Evolutionary conservation across 2,329 filamentous ascomycete species (phyloP).

Genomic region (Pseudogymnoascus sp.): DNA sequence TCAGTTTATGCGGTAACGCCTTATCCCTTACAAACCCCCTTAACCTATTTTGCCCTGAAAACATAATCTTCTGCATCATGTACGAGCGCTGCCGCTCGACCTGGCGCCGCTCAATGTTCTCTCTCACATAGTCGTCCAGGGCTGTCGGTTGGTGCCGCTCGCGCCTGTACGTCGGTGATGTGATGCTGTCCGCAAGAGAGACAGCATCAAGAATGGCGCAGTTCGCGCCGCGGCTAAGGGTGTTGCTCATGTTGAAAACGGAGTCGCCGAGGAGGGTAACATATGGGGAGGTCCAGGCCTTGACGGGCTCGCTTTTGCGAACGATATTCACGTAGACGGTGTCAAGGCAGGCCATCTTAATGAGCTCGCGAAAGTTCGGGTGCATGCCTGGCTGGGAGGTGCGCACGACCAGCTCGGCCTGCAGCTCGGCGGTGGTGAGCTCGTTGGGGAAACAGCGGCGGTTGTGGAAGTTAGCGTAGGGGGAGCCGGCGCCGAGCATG

Average conservation of each 20-base stretch:
- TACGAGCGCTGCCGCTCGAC: slow-evolving; percentile 21
- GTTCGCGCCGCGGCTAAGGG: slow-evolving; percentile 25
- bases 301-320: slow-evolving; percentile 20
- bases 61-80: slow-evolving; percentile 24
- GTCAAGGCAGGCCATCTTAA: slow-evolving; percentile 19
- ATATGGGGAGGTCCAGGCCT: slow-evolving; percentile 19
- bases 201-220: slow-evolving; percentile 25
- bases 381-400: slow-evolving; percentile 17
- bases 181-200: slow-evolving; percentile 20
- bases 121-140: slow-evolving; percentile 16
- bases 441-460: slow-evolving; percentile 17
- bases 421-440: slow-evolving; percentile 21
- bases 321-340: slow-evolving; percentile 21
- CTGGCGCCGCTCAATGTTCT: slow-evolving; percentile 23
- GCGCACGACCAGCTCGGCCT: slow-evolving; percentile 19
- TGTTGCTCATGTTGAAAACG: slow-evolving; percentile 25
- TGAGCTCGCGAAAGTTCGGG: slow-evolving; percentile 18
- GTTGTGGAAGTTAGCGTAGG: slow-evolving; percentile 19
- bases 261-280: slow-evolving; percentile 25
- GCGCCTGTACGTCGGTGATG: neutral
- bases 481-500: slow-evolving; percentile 24
- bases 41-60: slow-evolving; percentile 22
- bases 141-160: slow-evolving; percentile 10
- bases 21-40: slow-evolving; percentile 20
- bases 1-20: neutral